Conservation (phyloP, 257 asterid species). For the Penstemon newberryi region DNA sequence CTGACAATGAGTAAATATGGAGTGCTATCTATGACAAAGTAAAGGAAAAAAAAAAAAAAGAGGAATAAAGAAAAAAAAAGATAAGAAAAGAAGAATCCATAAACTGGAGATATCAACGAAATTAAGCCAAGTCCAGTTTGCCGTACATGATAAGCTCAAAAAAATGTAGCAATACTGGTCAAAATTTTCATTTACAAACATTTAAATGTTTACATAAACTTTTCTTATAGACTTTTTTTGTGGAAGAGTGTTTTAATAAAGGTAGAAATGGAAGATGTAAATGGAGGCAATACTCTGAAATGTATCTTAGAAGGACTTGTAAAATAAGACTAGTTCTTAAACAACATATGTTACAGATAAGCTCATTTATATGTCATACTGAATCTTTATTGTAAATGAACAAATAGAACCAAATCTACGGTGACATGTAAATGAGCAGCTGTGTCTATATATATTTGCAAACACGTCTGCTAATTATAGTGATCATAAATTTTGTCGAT, state of each 20-base stretch:
- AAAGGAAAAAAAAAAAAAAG: neutral
- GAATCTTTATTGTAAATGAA: neutral
- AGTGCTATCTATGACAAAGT: neutral
- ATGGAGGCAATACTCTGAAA: neutral
- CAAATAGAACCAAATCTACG: slow-evolving; percentile 10
- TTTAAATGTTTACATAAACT: too few species aligned
- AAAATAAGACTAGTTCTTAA: slow-evolving; percentile 2
- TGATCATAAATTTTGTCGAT: neutral
- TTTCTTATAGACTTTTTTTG: too few species aligned
- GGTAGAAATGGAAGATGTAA: neutral
- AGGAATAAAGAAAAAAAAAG: too few species aligned
- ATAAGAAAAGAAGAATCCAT: too few species aligned
- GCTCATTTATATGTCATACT: slow-evolving; percentile 11
- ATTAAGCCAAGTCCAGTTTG: neutral
- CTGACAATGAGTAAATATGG: neutral
- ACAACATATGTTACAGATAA: neutral
- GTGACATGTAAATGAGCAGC: slow-evolving; percentile 16
- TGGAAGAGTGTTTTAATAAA: too few species aligned
- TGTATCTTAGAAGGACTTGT: neutral
- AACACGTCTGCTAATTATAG: neutral
- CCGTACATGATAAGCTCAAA: neutral
- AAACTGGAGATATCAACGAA: neutral
- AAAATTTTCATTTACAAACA: neutral
- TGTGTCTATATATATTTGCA: slow-evolving; percentile 2
- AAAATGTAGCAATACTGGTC: neutral